Evolutionary conservation across 495 filamentous ascomycete genomes (phyloP).

Genomic region (Penicillium cataractarum): DNA sequence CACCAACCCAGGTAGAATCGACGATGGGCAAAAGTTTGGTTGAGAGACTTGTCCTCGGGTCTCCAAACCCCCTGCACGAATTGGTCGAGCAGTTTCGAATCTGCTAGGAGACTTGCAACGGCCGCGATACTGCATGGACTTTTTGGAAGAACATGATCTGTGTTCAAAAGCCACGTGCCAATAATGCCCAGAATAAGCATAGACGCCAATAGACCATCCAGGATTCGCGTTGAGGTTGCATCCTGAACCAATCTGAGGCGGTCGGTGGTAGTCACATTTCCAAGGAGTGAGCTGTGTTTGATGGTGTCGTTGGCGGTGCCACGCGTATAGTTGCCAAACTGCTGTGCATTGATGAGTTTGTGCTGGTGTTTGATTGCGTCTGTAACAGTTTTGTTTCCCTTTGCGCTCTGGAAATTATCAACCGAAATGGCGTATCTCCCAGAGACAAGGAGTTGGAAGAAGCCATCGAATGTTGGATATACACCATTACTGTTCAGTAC

Average conservation of each 20-base stretch:
- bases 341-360: conserved; percentile 14
- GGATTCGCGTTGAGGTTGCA: conserved; percentile 32
- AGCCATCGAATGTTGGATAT: conserved; percentile 10
- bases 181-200: conserved; percentile 21
- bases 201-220: conserved; percentile 32
- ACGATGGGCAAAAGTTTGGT: background rate
- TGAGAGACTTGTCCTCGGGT: conserved; percentile 3
- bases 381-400: background rate
- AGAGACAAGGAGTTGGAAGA: conserved; percentile 3
- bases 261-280: conserved; percentile 9
- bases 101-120: conserved; percentile 34
- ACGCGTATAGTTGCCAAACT: conserved; percentile 11
- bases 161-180: conserved; percentile 26
- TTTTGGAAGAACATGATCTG: conserved; percentile 34
- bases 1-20: conserved; percentile 15
- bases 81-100: conserved; percentile 17
- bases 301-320: conserved; percentile 9
- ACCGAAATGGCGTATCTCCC: conserved; percentile 10
- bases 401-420: background rate
- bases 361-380: conserved; percentile 13
- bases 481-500: background rate
- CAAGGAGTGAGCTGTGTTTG: background rate
- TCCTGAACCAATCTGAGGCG: conserved; percentile 32
- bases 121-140: conserved; percentile 35
- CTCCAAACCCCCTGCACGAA: background rate